Evolutionary conservation across 116 monocot genomes (phyloP), one percentile per base, ranked within the genome.

Genomic region (Trichopus zeylanicus): DNA sequence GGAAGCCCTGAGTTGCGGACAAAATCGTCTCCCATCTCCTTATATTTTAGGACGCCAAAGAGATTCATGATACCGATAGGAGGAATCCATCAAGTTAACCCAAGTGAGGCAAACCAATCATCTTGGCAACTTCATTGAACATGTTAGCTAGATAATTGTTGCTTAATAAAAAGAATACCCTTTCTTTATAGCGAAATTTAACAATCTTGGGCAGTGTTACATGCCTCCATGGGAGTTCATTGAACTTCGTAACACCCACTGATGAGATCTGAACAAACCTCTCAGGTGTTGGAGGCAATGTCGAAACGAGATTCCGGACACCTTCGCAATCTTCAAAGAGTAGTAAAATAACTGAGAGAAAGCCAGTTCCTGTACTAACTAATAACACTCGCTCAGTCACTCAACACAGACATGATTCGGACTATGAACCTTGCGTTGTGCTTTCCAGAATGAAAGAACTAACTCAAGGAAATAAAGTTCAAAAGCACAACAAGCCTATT

Each of bases 1-100:
- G 95, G 95, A 47, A 90, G 67, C 53, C 87, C 87, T 52, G 87
- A 86, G 24, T 70, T 77, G 46, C 59, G 66, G 38, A 95, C 76
- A 73, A 77, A 84, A 73, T 95, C 95, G 64, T 95, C 90, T 1
- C 78, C 95, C 95, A 95, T 95, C 64, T 95, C 90, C 76, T 95
- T 95, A 55, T 59, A 95, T 66, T 95, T 95, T 37, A 95, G 66
- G 73, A 95, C 95, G 23, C 95, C 95, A 77, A 95, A 95, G 31
- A 95, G 79, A 67, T 95, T 95, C 91, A 95, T 84, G 32, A 95
- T 79, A 75, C 95, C 90, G 70, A 48, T 42, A 28, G 35, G 12
- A 42, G n/a, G 13, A 18, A 42, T 42, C 7, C 13, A 42, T n/a
- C 42, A 42, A 42, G n/a, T 12, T 42, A 42, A 11, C 12, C 37